Evolutionary conservation across 805 yeast species (phyloP).

Genomic region (Tetrapisispora taiwanensis): DNA sequence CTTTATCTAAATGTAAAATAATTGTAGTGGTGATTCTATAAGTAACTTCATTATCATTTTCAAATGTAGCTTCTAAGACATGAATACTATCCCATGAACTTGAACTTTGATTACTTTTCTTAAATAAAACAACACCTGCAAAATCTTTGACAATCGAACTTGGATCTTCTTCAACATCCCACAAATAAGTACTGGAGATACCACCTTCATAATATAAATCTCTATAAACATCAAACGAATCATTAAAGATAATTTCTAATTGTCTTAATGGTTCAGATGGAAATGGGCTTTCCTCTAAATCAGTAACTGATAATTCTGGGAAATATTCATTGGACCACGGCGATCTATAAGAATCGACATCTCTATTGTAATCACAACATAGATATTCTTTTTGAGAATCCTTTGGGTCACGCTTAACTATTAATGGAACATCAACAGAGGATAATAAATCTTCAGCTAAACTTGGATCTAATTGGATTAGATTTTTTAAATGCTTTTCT

Average conservation of each 20-base stretch:
- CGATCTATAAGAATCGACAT: slow-evolving; percentile 82
- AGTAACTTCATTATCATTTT: slow-evolving; percentile 30
- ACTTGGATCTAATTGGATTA: slow-evolving; percentile 43
- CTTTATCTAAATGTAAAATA: slow-evolving; percentile 53
- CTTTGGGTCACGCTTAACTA: slow-evolving; percentile 24
- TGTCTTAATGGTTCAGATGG: slow-evolving; percentile 61
- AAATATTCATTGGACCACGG: slow-evolving; percentile 78
- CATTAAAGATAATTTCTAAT: slow-evolving; percentile 74
- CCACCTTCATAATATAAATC: slow-evolving; percentile 96
- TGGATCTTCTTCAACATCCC: slow-evolving; percentile 66
- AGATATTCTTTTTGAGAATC: slow-evolving; percentile 49
- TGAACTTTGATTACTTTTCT: slow-evolving; percentile 39
- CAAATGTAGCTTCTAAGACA: slow-evolving; percentile 63
- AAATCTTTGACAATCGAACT: slow-evolving; percentile 34
- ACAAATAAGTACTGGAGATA: slow-evolving; percentile 73
- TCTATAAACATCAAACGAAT: slow-evolving; percentile 83
- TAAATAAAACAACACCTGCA: slow-evolving; percentile 85
- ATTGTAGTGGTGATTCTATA: slow-evolving; percentile 84
- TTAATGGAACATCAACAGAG: slow-evolving; percentile 77
- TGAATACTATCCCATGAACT: slow-evolving; percentile 91
- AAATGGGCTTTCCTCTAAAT: slow-evolving; percentile 58
- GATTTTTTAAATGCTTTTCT: slow-evolving; percentile 35
- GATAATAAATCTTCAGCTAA: slow-evolving; percentile 81
- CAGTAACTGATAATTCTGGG: slow-evolving; percentile 33
- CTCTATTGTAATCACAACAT: slow-evolving; percentile 91